These are phyloP conservation scores for Pisolithus marmoratus DNA, from an alignment of 768 basidiomycete species.

Conservation along the genomic window DNA sequence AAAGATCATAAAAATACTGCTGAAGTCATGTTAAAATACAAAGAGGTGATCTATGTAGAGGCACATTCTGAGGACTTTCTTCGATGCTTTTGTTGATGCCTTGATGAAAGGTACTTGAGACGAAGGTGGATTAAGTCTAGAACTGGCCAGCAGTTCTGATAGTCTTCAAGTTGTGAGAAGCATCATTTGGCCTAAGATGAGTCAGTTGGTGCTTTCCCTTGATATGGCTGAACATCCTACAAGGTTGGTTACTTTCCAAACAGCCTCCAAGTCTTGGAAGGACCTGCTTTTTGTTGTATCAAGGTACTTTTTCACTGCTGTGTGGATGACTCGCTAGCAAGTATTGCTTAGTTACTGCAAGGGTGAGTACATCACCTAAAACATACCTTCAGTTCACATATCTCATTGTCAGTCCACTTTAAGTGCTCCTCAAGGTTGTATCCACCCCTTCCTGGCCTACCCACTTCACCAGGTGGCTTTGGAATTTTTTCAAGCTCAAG, in stretches of 20 bases:
- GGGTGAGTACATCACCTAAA: neutral
- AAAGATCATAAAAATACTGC: too few species aligned
- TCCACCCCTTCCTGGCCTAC: neutral
- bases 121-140: slow-evolving; percentile 1
- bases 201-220: neutral
- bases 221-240: neutral
- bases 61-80: too few species aligned
- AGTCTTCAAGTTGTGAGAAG: neutral
- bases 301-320: neutral
- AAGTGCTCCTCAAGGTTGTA: neutral
- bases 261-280: neutral
- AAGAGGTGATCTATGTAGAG: too few species aligned
- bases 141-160: neutral
- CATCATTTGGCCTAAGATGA: neutral
- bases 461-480: neutral
- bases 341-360: neutral
- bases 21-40: too few species aligned
- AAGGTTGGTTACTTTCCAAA: neutral
- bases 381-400: neutral
- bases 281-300: neutral
- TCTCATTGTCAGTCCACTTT: neutral
- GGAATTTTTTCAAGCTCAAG: neutral
- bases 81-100: neutral
- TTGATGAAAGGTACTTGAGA: slow-evolving; percentile 1
- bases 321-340: neutral